These are phyloP conservation scores for Gonium pectorale DNA, from an alignment of 139 green algal genomes.

Conservation along the genomic window DNA sequence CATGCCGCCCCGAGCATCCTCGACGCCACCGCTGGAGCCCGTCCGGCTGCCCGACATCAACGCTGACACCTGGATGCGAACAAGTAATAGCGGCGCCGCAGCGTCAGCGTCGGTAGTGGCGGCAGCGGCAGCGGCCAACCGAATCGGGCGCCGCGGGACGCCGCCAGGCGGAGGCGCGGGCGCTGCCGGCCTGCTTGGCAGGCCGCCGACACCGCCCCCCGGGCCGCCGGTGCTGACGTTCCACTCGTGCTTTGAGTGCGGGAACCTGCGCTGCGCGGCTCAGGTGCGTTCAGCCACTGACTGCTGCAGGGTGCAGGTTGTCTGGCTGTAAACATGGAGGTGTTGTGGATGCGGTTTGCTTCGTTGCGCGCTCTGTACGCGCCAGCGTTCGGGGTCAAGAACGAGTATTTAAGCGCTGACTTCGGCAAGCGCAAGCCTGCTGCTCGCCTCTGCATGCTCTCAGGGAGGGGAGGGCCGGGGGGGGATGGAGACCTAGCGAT, in stretches of 20 bases:
- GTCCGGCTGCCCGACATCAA: constrained; percentile 37
- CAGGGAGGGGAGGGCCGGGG: no score
- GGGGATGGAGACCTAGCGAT: no score
- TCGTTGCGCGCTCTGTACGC: no score
- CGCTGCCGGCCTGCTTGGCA: background rate
- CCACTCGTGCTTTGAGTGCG: constrained; percentile 52
- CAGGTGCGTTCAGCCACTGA: constrained; percentile 53
- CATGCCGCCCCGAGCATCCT: background rate
- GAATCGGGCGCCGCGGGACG: background rate
- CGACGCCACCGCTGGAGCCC: background rate
- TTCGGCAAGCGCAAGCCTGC: no score
- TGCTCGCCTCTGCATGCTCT: no score
- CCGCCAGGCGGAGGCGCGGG: background rate
- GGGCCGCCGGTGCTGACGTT: constrained; percentile 29
- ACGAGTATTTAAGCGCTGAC: no score
- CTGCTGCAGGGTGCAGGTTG: no score
- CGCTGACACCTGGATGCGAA: background rate
- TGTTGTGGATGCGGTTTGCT: no score
- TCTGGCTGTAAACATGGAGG: no score
- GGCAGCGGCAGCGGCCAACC: background rate
- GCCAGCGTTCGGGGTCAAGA: no score
- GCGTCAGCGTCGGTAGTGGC: no score
- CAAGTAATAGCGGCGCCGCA: no score
- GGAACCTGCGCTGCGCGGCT: constrained; percentile 56
- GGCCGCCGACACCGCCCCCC: background rate